phyloP scores from a whole-genome alignment of 148 eudicot genomes.

The Nyssa sinensis region DNA sequence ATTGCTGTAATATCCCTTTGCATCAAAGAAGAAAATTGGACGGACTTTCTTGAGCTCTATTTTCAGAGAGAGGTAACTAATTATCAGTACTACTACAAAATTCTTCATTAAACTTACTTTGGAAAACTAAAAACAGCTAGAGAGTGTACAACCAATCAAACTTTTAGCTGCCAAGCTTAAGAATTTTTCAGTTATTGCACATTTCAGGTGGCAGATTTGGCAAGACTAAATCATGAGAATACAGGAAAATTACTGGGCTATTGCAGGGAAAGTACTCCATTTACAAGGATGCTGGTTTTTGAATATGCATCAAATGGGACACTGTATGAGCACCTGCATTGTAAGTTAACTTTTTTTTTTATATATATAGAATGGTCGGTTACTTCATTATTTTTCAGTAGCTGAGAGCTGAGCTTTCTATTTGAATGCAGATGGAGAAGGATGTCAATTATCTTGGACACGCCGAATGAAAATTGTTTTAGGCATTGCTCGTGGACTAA shows the following conservation, averaged over 20 bases:
- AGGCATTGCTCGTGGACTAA: conserved; percentile 82
- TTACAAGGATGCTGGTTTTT: conserved; percentile 87
- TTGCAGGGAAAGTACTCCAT: conserved; percentile 77
- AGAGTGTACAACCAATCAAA: too few relatives aligned
- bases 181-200: background rate
- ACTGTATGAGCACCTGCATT: conserved; percentile 86
- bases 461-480: conserved; percentile 84
- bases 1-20: conserved; percentile 93
- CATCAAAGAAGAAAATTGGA: conserved; percentile 93
- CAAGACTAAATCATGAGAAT: conserved; percentile 84
- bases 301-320: conserved; percentile 94
- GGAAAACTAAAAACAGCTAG: too few relatives aligned
- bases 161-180: background rate
- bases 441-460: conserved; percentile 88
- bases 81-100: background rate
- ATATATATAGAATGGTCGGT: background rate
- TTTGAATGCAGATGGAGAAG: conserved; percentile 66
- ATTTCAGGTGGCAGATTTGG: conserved; percentile 81
- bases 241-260: conserved; percentile 81
- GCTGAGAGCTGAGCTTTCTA: conserved; percentile 25
- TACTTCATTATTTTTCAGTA: conserved; percentile 12
- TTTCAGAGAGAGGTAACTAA: conserved; percentile 81
- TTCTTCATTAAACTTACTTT: background rate
- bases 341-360: conserved; percentile 43
- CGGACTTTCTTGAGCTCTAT: conserved; percentile 85